Evolutionary conservation across 208 protist species (phyloP).

Genomic region (Eutreptiella sp.): DNA sequence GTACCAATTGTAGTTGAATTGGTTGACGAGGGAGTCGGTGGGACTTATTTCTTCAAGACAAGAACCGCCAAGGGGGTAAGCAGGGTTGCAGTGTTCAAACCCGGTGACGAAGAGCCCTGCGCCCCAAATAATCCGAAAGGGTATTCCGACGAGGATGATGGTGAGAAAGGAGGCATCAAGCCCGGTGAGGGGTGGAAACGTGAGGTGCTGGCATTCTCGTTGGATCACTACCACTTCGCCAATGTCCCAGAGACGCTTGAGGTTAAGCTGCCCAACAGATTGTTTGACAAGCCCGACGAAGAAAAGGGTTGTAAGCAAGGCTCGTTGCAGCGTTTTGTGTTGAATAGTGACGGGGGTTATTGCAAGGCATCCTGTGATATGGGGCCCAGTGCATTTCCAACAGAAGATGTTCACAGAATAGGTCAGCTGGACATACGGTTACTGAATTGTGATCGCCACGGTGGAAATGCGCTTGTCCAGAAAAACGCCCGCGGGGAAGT

Average conservation of each 20-base stretch:
- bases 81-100: constrained; percentile 58
- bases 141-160: constrained; percentile 37
- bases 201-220: constrained; percentile 57
- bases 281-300: constrained; percentile 24
- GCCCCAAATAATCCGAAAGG: constrained; percentile 49
- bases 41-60: too few relatives aligned
- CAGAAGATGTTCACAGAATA: constrained; percentile 54
- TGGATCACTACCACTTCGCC: constrained; percentile 55
- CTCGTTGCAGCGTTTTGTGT: constrained; percentile 54
- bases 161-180: constrained; percentile 40
- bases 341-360: constrained; percentile 39
- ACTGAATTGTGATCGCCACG: constrained; percentile 63
- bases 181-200: constrained; percentile 55
- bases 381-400: constrained; percentile 49
- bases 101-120: constrained; percentile 55
- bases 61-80: too few relatives aligned
- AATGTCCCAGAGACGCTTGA: constrained; percentile 57
- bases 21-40: too few relatives aligned
- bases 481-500: not conserved
- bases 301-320: too few relatives aligned
- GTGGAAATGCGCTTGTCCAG: constrained; percentile 57
- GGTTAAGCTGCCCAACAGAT: constrained; percentile 26
- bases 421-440: constrained; percentile 64
- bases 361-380: constrained; percentile 57
- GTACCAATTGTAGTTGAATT: too few relatives aligned